Conservation (phyloP, 495 filamentous ascomycete species). For the Bacidia gigantensis region DNA sequence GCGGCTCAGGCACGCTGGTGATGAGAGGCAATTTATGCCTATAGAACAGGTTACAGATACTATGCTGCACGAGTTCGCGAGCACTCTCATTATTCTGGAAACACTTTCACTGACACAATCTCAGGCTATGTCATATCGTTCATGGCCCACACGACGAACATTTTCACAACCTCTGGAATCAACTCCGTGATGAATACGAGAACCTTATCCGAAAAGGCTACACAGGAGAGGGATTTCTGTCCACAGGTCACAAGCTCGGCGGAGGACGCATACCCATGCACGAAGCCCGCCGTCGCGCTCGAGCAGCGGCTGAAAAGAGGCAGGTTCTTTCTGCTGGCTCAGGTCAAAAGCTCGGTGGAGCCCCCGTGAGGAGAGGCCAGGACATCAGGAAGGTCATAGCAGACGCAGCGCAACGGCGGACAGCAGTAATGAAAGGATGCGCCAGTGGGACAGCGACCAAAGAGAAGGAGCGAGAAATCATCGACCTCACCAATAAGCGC, state of each 20-base stretch:
- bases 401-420: constrained; percentile 56
- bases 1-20: constrained; percentile 63
- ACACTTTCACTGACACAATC: constrained; percentile 16
- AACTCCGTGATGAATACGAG: constrained; percentile 75
- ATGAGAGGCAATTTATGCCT: constrained; percentile 66
- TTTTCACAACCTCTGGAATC: constrained; percentile 77
- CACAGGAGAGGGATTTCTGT: constrained; percentile 82
- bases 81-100: constrained; percentile 20
- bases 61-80: constrained; percentile 67
- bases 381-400: constrained; percentile 67
- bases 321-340: constrained; percentile 44
- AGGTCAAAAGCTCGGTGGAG: constrained; percentile 63
- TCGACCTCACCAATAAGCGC: constrained; percentile 52
- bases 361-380: constrained; percentile 41
- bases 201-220: constrained; percentile 66
- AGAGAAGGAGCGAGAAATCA: constrained; percentile 37
- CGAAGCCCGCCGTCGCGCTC: constrained; percentile 64
- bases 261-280: constrained; percentile 50
- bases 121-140: constrained; percentile 61
- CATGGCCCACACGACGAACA: constrained; percentile 69
- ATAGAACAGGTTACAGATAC: constrained; percentile 73
- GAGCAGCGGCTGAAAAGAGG: constrained; percentile 63
- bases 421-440: constrained; percentile 56
- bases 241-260: constrained; percentile 59
- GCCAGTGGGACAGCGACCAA: constrained; percentile 43